Percentiles rank a stretch among this genome's conserved stretches.
These are phyloP conservation scores for Eutrema japonicum DNA, from an alignment of 345 rosid genomes.

Conservation along the genomic window DNA sequence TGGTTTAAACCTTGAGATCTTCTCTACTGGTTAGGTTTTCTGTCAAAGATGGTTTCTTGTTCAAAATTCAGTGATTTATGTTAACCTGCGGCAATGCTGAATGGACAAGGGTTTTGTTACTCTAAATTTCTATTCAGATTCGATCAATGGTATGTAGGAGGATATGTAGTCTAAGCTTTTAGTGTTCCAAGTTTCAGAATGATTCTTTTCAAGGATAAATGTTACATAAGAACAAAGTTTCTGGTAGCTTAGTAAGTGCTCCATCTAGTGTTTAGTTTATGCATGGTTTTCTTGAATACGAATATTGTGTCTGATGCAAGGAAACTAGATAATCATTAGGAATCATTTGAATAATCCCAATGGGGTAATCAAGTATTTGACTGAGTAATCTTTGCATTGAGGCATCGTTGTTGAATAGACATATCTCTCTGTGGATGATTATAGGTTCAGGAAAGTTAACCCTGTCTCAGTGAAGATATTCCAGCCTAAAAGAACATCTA, in stretches of 20 bases:
- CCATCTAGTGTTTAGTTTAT: conserved; percentile 4
- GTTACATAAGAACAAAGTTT: neutral
- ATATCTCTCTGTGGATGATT: conserved; percentile 13
- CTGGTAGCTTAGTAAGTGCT: neutral
- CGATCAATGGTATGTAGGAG: neutral
- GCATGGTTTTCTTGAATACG: neutral
- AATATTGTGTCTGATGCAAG: neutral
- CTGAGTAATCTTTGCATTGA: neutral
- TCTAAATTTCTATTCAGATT: neutral
- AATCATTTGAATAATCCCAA: neutral
- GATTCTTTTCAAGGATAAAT: too few species aligned
- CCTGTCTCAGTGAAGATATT: conserved; percentile 69
- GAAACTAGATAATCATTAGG: neutral
- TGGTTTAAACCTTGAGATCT: neutral
- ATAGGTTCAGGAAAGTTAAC: conserved; percentile 37
- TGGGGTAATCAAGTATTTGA: neutral
- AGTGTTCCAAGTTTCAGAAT: neutral
- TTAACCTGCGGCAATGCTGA: neutral
- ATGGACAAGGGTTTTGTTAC: neutral
- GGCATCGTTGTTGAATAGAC: conserved; percentile 1
- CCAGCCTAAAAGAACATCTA: conserved; percentile 49
- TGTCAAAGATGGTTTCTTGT: neutral
- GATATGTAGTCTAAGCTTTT: conserved; percentile 17
- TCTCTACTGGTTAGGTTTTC: neutral
- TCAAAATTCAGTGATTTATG: conserved; percentile 1